Percentiles rank a stretch among this genome's conserved stretches.
phyloP scores from a whole-genome alignment of 306 rosid species.

The Vigna trinervia region DNA sequence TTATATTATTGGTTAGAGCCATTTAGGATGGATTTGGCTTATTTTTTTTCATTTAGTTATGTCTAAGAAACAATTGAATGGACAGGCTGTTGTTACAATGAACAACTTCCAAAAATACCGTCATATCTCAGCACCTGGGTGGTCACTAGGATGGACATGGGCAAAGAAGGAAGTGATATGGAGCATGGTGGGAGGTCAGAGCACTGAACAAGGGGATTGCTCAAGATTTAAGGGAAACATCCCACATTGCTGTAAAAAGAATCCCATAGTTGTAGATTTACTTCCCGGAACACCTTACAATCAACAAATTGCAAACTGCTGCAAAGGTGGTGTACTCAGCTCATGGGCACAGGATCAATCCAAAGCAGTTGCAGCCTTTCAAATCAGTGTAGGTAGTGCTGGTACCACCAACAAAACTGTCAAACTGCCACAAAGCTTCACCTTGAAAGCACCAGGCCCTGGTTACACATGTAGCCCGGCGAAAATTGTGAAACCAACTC shows the following conservation, averaged over 20 bases:
- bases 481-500: slow-evolving; percentile 62
- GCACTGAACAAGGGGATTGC: slow-evolving; percentile 95
- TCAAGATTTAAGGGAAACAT: slow-evolving; percentile 61
- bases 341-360: slow-evolving; percentile 81
- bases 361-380: slow-evolving; percentile 72
- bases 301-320: slow-evolving; percentile 79
- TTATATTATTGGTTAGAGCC: slow-evolving; percentile 15
- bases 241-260: slow-evolving; percentile 82
- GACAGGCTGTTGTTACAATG: slow-evolving; percentile 77
- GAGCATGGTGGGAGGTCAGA: slow-evolving; percentile 76
- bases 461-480: slow-evolving; percentile 87
- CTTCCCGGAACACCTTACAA: slow-evolving; percentile 88
- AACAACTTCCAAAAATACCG: slow-evolving; percentile 85
- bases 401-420: slow-evolving; percentile 79
- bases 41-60: background rate
- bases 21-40: slow-evolving; percentile 32
- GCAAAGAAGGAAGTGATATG: slow-evolving; percentile 89
- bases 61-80: slow-evolving; percentile 43
- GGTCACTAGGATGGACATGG: slow-evolving; percentile 90
- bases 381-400: slow-evolving; percentile 75
- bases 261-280: slow-evolving; percentile 77
- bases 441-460: slow-evolving; percentile 82
- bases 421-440: slow-evolving; percentile 68
- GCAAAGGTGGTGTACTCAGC: slow-evolving; percentile 88
- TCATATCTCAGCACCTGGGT: slow-evolving; percentile 81